These are phyloP conservation scores for Gynochthodes officinalis DNA, from an alignment of 257 asterid species.

Conservation along the genomic window DNA sequence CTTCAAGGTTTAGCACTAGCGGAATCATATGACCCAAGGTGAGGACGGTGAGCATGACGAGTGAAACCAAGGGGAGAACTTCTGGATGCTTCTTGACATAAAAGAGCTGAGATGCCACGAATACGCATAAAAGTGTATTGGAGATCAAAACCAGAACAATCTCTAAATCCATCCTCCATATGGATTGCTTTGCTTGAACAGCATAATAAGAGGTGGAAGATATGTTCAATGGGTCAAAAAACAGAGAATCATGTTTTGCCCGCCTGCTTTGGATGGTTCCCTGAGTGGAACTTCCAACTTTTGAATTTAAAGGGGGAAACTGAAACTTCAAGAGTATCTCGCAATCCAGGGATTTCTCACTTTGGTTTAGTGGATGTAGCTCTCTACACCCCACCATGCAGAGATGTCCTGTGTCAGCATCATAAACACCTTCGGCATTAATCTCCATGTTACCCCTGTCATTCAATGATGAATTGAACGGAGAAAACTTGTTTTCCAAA, in stretches of 20 bases:
- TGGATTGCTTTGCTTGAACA: slow-evolving; percentile 24
- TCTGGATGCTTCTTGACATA: slow-evolving; percentile 49
- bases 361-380: slow-evolving; percentile 7
- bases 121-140: slow-evolving; percentile 48
- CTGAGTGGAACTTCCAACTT: slow-evolving; percentile 11
- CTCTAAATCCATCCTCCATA: slow-evolving; percentile 77
- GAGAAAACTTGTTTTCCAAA: not conserved
- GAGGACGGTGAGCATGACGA: slow-evolving; percentile 51
- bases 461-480: slow-evolving; percentile 19
- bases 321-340: slow-evolving; percentile 44
- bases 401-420: slow-evolving; percentile 44
- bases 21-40: slow-evolving; percentile 56
- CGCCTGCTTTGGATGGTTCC: slow-evolving; percentile 59
- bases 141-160: slow-evolving; percentile 53
- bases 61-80: slow-evolving; percentile 41
- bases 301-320: slow-evolving; percentile 30
- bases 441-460: slow-evolving; percentile 21
- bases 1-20: slow-evolving; percentile 61
- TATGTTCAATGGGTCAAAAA: slow-evolving; percentile 36
- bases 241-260: slow-evolving; percentile 32
- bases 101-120: slow-evolving; percentile 45
- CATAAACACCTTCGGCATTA: slow-evolving; percentile 58
- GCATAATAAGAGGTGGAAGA: slow-evolving; percentile 26
- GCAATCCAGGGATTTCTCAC: slow-evolving; percentile 36
- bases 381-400: slow-evolving; percentile 78